Evolutionary conservation across 257 asterid species (phyloP).

Genomic region (Solanum pimpinellifolium): DNA sequence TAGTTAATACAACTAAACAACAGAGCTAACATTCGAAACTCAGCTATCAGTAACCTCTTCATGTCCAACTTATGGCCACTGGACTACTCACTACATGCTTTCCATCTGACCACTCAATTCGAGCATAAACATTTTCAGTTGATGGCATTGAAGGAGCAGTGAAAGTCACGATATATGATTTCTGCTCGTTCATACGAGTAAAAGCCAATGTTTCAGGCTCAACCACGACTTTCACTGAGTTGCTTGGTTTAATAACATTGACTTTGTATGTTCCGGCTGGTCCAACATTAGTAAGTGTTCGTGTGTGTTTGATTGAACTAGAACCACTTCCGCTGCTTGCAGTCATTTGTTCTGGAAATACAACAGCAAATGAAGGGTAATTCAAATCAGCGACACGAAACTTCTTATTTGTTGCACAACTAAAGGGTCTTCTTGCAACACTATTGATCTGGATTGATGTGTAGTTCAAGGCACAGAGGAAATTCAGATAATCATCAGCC

Average conservation of each 20-base stretch:
- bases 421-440: not conserved
- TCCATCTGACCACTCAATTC: conserved; percentile 8
- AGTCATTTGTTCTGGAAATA: not conserved
- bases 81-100: conserved; percentile 9
- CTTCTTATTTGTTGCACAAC: not conserved
- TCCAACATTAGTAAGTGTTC: conserved; percentile 7
- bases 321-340: not conserved
- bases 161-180: conserved; percentile 1
- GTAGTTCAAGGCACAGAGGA: conserved; percentile 45
- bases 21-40: not conserved
- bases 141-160: not conserved
- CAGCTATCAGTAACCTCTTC: not conserved
- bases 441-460: not conserved
- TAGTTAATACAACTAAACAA: not conserved
- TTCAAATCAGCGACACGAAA: not conserved
- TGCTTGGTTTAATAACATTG: not conserved
- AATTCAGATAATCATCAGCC: conserved; percentile 31
- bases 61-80: conserved; percentile 5
- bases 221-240: not conserved
- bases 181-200: not conserved
- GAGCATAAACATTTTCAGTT: not conserved
- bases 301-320: not conserved
- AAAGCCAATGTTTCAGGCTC: conserved; percentile 3
- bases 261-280: conserved; percentile 6
- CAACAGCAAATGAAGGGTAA: conserved; percentile 12